Evolutionary conservation across 2,329 filamentous ascomycete genomes (phyloP).

Genomic region (Colletotrichum tropicicola): DNA sequence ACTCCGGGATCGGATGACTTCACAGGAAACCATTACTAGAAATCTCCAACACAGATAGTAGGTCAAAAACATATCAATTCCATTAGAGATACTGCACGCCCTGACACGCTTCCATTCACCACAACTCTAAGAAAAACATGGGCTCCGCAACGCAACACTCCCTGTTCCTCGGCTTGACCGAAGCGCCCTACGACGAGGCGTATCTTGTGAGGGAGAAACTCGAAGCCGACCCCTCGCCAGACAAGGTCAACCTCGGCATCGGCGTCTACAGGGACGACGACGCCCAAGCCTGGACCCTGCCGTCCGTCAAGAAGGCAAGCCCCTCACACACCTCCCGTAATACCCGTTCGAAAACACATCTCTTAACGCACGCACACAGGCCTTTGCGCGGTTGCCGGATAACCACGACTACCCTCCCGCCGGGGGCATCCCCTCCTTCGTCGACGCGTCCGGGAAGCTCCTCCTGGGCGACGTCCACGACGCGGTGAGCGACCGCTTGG

Average conservation of each 20-base stretch:
- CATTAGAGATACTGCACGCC: too few species aligned
- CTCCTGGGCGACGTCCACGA: slow-evolving; percentile 28
- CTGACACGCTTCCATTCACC: too few species aligned
- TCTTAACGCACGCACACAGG: background rate
- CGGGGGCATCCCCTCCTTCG: slow-evolving; percentile 32
- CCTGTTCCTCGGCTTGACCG: background rate
- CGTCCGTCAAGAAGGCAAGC: background rate
- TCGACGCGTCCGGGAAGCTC: slow-evolving; percentile 35
- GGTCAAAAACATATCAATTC: too few species aligned
- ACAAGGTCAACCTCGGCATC: slow-evolving; percentile 12
- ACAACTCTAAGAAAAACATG: background rate
- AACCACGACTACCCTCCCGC: slow-evolving; percentile 37
- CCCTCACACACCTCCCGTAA: background rate
- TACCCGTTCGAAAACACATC: background rate
- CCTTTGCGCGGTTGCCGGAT: background rate
- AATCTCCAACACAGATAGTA: too few species aligned
- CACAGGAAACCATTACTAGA: background rate
- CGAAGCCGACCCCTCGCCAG: background rate
- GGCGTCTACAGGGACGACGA: slow-evolving; percentile 9
- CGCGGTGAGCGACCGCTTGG: slow-evolving; percentile 13
- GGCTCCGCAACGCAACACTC: background rate
- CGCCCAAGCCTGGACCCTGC: background rate
- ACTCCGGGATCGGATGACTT: background rate
- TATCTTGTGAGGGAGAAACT: background rate
- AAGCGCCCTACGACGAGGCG: background rate